These are phyloP conservation scores for Sporobolomyces phaffii DNA, from an alignment of 768 basidiomycete species.

Conservation along the genomic window DNA sequence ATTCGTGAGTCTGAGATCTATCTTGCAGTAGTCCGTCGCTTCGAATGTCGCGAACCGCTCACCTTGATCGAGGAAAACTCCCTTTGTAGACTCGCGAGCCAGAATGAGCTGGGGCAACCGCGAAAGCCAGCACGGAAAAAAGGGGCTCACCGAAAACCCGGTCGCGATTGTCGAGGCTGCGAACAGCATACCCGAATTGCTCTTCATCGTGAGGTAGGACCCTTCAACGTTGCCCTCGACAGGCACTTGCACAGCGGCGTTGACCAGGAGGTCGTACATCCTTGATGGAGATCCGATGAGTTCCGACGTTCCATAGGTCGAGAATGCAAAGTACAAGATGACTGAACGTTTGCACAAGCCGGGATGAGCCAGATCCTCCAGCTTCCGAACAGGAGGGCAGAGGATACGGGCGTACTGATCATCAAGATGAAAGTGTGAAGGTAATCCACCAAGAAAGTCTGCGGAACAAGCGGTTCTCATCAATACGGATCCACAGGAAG, in stretches of 20 bases:
- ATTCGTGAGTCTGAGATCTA: no score
- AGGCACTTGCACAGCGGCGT: constrained; percentile 55
- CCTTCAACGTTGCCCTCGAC: constrained; percentile 66
- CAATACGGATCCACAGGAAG: neutral
- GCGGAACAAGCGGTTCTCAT: constrained; percentile 68
- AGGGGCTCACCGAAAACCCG: neutral
- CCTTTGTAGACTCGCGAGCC: no score
- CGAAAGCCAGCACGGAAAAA: neutral
- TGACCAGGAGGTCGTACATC: constrained; percentile 69
- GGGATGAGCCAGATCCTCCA: no score
- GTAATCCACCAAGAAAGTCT: constrained; percentile 77
- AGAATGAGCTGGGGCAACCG: constrained; percentile 50
- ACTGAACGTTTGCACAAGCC: no score
- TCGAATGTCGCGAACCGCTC: constrained; percentile 14
- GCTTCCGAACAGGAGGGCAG: no score
- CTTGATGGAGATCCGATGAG: constrained; percentile 67
- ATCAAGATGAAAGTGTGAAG: constrained; percentile 18
- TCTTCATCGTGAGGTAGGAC: constrained; percentile 1
- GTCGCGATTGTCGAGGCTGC: constrained; percentile 51
- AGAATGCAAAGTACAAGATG: constrained; percentile 67
- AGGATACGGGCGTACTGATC: no score
- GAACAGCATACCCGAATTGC: constrained; percentile 66
- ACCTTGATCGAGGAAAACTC: constrained; percentile 47
- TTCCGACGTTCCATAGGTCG: constrained; percentile 67
- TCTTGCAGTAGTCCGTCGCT: neutral